Percentiles rank a stretch among this genome's conserved stretches.
phyloP scores from a whole-genome alignment of 2,329 filamentous ascomycete species.

The Trichophyton verrucosum region DNA sequence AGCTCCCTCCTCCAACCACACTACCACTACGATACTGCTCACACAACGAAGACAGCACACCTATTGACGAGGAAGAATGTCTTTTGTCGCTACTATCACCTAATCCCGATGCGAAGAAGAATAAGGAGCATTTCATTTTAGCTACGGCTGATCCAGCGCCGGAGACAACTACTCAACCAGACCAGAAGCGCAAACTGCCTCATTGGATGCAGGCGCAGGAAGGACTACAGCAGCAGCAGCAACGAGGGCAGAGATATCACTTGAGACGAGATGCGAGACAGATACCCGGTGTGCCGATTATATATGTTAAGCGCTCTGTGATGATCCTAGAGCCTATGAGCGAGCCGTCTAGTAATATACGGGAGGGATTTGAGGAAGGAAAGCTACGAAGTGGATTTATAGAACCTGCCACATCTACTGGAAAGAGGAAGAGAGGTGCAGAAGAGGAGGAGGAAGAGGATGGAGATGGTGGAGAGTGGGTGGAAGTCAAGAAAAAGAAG shows the following conservation, averaged over 20 bases:
- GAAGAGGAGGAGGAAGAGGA: constrained; percentile 15
- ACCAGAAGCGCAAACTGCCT: constrained; percentile 17
- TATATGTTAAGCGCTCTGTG: constrained; percentile 40
- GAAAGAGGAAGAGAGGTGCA: constrained; percentile 24
- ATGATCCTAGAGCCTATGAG: constrained; percentile 41
- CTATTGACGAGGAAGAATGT: constrained; percentile 34
- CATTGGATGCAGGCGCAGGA: constrained; percentile 13
- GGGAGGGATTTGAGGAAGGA: constrained; percentile 33
- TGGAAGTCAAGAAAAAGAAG: constrained; percentile 26
- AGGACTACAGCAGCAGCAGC: constrained; percentile 9
- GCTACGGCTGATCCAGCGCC: constrained; percentile 28
- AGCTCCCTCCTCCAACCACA: constrained; percentile 34
- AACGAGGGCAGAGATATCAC: constrained; percentile 22
- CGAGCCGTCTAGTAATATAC: constrained; percentile 29
- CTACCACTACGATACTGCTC: constrained; percentile 37
- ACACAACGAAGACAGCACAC: constrained; percentile 31
- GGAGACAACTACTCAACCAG: constrained; percentile 1
- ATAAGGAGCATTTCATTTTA: constrained; percentile 38
- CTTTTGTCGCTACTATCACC: constrained; percentile 34
- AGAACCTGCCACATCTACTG: constrained; percentile 16
- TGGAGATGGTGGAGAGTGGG: constrained; percentile 10
- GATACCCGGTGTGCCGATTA: constrained; percentile 38
- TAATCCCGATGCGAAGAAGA: constrained; percentile 27
- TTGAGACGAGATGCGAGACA: constrained; percentile 30
- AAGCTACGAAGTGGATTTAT: constrained; percentile 36